These are phyloP conservation scores for Scytalidium lignicola DNA, from an alignment of 2,329 filamentous ascomycete genomes.

Conservation along the genomic window DNA sequence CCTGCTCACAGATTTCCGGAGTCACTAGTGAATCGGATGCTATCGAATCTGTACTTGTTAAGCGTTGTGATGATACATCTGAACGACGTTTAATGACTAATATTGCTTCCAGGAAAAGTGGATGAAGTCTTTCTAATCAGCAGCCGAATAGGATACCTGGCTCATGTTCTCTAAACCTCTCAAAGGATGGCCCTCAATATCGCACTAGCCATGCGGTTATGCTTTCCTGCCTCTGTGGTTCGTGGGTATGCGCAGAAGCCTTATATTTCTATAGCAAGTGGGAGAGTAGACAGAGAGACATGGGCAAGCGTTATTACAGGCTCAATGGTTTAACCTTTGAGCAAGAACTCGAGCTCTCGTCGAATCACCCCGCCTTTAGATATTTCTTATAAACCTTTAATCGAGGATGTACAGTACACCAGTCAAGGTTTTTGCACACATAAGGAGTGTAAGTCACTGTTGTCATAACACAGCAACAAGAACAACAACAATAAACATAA, in stretches of 20 bases:
- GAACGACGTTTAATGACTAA: background rate
- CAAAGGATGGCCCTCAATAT: constrained; percentile 1
- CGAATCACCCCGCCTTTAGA: constrained; percentile 1
- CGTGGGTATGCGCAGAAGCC: background rate
- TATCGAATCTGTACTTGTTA: constrained; percentile 1
- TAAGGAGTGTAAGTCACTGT: too few species aligned
- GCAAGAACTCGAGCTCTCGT: constrained; percentile 2
- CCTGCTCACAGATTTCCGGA: background rate
- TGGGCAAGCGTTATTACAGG: constrained; percentile 1
- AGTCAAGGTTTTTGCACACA: too few species aligned
- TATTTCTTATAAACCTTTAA: constrained; percentile 1
- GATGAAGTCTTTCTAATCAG: background rate
- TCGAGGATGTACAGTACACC: too few species aligned
- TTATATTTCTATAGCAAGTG: constrained; percentile 2
- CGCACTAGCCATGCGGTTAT: constrained; percentile 1
- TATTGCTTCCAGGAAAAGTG: background rate
- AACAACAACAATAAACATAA: too few species aligned
- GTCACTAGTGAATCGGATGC: background rate
- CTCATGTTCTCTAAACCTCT: background rate
- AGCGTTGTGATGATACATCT: background rate
- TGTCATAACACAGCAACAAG: too few species aligned
- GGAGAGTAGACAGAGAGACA: constrained; percentile 1
- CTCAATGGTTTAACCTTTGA: background rate
- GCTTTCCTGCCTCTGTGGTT: constrained; percentile 2
- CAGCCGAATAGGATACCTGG: constrained; percentile 2